Base-by-base conservation (phyloP, 1,284 basidiomycete genomes). In the Austroboletus niveus region DNA sequence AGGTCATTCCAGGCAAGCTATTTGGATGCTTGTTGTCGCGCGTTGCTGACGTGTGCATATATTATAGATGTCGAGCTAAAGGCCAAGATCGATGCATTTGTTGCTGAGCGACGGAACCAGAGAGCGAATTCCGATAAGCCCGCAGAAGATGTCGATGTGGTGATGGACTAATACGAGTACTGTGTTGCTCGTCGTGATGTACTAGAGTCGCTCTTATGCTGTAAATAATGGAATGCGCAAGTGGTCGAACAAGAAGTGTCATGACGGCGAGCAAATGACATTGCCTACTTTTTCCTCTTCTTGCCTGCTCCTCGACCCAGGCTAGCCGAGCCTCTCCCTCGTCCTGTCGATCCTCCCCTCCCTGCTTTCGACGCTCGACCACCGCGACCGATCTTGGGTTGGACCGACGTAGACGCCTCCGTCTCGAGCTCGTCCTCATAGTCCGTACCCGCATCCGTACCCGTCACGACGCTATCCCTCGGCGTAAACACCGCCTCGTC, bases 361-460 rank as follows among this genome's bases (percentile, higher is more conserved):
- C 54, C 65, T 14, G 35, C 17, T 53, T 70, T 70, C 11, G 60
- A 42, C 15, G 42, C 47, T 22, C 69, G 64, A 50, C 65, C 57
- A 36, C 65, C 68, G 6, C 65, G 65, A 0, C 61, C 54, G 3
- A 35, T 31, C 53, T 50, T 71, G 4, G 51, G 60, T 48, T 51
- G 60, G 12, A 51, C 55, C 27, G 57, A 60, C 20, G 45, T 64
- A 29, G 27, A 29, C 6, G 27, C 27, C 27, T 29, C 27, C 1
- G 27, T 29, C 27, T 29, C 27, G 27, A 29, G 27, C 31, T 85
- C 86, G 27, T 87, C 87, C 40, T 81, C 80, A 27, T 79, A 79
- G 45, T 85, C 85, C 8, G 84, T 85, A 9, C 83, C 87, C 4
- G 65, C 82, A 57, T 89, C 87, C 1, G 87, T 87, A 22, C 78